Evolutionary conservation across 352 stramenopile genomes (phyloP), one percentile per base, ranked within the genome.

Genomic region (Pythium aristosporum): DNA sequence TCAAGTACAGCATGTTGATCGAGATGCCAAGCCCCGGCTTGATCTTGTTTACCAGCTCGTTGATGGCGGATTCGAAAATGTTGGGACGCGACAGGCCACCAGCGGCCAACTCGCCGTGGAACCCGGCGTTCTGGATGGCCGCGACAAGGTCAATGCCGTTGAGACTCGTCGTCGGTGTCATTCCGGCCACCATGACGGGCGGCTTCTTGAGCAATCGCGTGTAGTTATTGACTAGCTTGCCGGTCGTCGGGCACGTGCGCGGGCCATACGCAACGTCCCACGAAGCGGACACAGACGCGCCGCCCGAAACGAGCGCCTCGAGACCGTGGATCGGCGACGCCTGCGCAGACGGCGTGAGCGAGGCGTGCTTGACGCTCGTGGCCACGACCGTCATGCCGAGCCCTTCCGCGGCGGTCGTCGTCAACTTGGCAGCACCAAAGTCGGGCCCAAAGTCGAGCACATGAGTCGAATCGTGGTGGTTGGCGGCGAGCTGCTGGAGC

Each of bases 1-100:
- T 96, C 41, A 96, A 50, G 66, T 94, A 96, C n/a, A 96, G 63
- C 87, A 96, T 90, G 73, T 95, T 94, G 60, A 96, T 88, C 30
- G 78, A 70, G 50, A 96, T 84, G 25, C 84, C 87, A 28, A 79
- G 65, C 16, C 87, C 88, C 10, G 87, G 85, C 28, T 82, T 80
- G 52, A 94, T 72, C 75, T 91, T 93, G 28, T 64, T 75, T 9
- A 89, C 75, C 13, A 95, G 75, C 47, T 91, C 74, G 15, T 67
- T 70, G 58, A 96, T 77, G 11, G 72, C 76, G 12, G 61, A 48
- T 48, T 92, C 80, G 56, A 96, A 96, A 55, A 92, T 82, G 54
- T 78, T 74, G 0, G 81, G 85, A 5, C 76, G 75, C 20, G 82
- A 82, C 2, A 96, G 65, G 34, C 87, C 88, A 48, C 87, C 88